Evolutionary conservation across 2,329 filamentous ascomycete genomes (phyloP), one percentile per base, ranked within the genome.

Genomic region (Gaeumannomyces tritici): DNA sequence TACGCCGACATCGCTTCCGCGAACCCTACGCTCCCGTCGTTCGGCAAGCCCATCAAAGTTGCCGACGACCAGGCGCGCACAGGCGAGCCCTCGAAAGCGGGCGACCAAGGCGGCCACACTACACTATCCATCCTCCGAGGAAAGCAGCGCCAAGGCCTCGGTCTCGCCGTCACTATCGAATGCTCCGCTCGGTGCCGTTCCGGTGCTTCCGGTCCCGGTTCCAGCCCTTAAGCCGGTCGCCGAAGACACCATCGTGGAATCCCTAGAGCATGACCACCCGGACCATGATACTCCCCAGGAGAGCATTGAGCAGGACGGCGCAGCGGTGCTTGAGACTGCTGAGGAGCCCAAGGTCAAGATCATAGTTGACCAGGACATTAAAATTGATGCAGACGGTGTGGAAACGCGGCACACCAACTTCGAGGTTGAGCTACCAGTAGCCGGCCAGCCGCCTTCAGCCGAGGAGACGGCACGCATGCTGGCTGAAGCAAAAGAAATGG

Each of bases 381-480:
- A 81, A 69, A 78, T 80, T 58, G 76, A 79, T 55, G 73, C 75
- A 27, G 77, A 80, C 56, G 86, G 87, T 26, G 76, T 83, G 4
- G 87, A 91, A 72, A 85, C 84, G 1, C 89, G 87, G 62, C 85
- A 85, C 67, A 93, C 89, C 8, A 86, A 87, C 58, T 86, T 93
- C 59, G 88, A 89, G 65, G 80, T 95, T 13, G 89, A 95, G 66
- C 81, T 95, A 70, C 90, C 92, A 18, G 68, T 83, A 4, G 80
- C 85, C 12, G 83, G 82, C 61, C 85, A 90, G 64, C 81, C 92
- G 11, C 88, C 89, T 0, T 84, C 87, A 15, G 86, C 90, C 0
- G 89, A 92, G 66, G 89, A 95, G 69, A 88, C 92, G 1, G 83
- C 89, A 63, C 84, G 87, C 62, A 92, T 97, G 89, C 88, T 98